Evolutionary conservation across 2,329 filamentous ascomycete species (phyloP).

Genomic region (Curvularia sp.): DNA sequence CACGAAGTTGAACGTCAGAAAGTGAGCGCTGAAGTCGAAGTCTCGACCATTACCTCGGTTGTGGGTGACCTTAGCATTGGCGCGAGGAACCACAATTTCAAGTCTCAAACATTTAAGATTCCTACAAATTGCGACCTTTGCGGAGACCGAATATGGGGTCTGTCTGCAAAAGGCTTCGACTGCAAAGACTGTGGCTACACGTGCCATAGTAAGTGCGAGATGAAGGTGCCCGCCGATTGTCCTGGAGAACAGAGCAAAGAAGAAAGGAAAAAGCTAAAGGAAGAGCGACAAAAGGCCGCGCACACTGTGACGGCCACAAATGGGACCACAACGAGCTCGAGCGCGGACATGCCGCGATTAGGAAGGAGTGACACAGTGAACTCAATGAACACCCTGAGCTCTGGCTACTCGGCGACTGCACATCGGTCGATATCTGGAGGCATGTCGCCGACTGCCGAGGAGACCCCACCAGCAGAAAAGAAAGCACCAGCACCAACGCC

Average conservation of each 20-base stretch:
- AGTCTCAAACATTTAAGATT: constrained; percentile 98
- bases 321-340: constrained; percentile 57
- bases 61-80: constrained; percentile 93
- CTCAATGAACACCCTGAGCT: constrained; percentile 76
- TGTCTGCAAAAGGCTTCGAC: constrained; percentile 95
- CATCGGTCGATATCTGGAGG: constrained; percentile 74
- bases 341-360: constrained; percentile 71
- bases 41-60: constrained; percentile 85
- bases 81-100: constrained; percentile 96
- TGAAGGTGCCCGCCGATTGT: constrained; percentile 97
- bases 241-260: constrained; percentile 94
- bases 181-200: constrained; percentile 97
- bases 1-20: constrained; percentile 85
- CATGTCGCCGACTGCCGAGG: constrained; percentile 61
- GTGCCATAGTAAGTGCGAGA: constrained; percentile 97
- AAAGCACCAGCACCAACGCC: constrained; percentile 39
- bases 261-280: constrained; percentile 92
- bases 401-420: constrained; percentile 82
- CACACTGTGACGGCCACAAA: constrained; percentile 61
- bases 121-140: constrained; percentile 98
- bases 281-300: constrained; percentile 80
- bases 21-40: constrained; percentile 89
- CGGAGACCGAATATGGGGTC: constrained; percentile 94
- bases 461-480: constrained; percentile 50
- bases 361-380: constrained; percentile 87